A percentile compares a stretch with the other conserved stretches of the same genome.
These are phyloP conservation scores for Atkinsonella texensis DNA, from an alignment of 2,329 filamentous ascomycete genomes.

Conservation along the genomic window DNA sequence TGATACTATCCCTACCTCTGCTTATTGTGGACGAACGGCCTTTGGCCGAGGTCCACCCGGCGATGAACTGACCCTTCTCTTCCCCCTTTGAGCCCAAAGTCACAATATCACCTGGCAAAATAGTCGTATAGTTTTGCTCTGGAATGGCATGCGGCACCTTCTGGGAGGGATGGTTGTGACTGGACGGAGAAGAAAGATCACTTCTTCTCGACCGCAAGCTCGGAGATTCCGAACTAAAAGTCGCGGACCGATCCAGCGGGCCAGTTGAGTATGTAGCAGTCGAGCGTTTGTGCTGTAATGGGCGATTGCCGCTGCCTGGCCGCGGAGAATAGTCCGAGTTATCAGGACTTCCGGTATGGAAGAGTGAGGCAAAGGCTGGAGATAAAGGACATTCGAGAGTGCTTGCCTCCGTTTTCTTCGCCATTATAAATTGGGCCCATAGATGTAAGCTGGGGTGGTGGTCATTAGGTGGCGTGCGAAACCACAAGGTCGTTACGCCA, in stretches of 20 bases:
- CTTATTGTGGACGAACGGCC: slow-evolving; percentile 45
- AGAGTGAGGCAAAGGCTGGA: slow-evolving; percentile 42
- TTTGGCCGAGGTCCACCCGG: slow-evolving; percentile 48
- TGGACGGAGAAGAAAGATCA: slow-evolving; percentile 48
- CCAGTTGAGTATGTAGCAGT: slow-evolving; percentile 35
- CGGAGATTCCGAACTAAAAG: slow-evolving; percentile 44
- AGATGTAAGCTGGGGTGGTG: slow-evolving; percentile 41
- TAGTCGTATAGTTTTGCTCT: slow-evolving; percentile 37
- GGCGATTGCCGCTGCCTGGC: slow-evolving; percentile 30
- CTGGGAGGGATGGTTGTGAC: slow-evolving; percentile 29
- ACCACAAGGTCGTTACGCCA: slow-evolving; percentile 38
- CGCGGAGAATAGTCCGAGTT: slow-evolving; percentile 29
- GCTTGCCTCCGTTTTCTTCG: slow-evolving; percentile 31
- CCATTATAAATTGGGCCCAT: slow-evolving; percentile 44
- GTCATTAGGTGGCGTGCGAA: slow-evolving; percentile 42
- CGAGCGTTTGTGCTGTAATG: slow-evolving; percentile 36
- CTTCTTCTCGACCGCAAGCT: slow-evolving; percentile 51
- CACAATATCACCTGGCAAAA: slow-evolving; percentile 42
- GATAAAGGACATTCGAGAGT: slow-evolving; percentile 39
- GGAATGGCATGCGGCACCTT: slow-evolving; percentile 27
- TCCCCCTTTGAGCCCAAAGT: slow-evolving; percentile 44
- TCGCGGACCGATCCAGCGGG: slow-evolving; percentile 34
- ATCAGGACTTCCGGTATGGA: slow-evolving; percentile 31
- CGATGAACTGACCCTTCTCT: slow-evolving; percentile 42
- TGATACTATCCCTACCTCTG: slow-evolving; percentile 41